A percentile compares a stretch with the other conserved stretches of the same genome.
Conservation (phyloP, 768 basidiomycete genomes). For the Mycena amicta region DNA sequence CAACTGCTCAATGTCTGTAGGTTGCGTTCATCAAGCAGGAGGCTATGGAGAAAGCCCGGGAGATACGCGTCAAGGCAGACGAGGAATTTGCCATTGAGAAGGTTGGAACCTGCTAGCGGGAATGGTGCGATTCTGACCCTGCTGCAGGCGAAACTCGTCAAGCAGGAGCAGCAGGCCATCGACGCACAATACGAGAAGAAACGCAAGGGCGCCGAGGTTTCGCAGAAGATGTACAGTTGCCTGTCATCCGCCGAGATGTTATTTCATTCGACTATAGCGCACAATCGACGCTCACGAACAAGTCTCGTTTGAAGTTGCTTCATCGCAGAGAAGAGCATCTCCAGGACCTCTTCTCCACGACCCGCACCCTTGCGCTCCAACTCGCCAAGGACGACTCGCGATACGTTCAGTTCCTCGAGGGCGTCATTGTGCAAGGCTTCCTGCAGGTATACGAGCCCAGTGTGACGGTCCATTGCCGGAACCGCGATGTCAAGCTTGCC, state of each 20-base stretch:
- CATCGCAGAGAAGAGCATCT: constrained; percentile 91
- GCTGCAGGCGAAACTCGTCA: constrained; percentile 89
- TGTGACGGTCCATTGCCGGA: constrained; percentile 67
- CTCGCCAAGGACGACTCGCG: constrained; percentile 66
- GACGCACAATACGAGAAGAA: constrained; percentile 96
- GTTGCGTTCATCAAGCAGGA: constrained; percentile 99
- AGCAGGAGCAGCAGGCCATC: constrained; percentile 93
- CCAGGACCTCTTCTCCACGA: constrained; percentile 81
- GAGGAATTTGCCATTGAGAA: constrained; percentile 99
- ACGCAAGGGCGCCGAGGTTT: constrained; percentile 87
- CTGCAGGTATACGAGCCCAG: constrained; percentile 79
- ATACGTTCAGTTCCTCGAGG: constrained; percentile 83
- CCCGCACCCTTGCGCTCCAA: constrained; percentile 62
- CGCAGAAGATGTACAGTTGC: constrained; percentile 88
- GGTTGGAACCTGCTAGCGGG: constrained; percentile 40
- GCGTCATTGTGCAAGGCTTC: constrained; percentile 82
- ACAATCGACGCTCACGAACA: constrained; percentile 95
- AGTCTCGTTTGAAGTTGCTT: constrained; percentile 87
- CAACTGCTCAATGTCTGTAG: constrained; percentile 40
- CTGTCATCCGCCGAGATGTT: constrained; percentile 2
- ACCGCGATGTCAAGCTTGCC: constrained; percentile 63
- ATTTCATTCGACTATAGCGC: constrained; percentile 52
- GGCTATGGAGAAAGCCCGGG: constrained; percentile 94
- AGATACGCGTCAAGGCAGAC: constrained; percentile 96
- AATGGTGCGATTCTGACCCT: neutral